Evolutionary conservation across 352 stramenopile genomes (phyloP), one percentile per base, ranked within the genome.

Genomic region (Globisporangium middletonii): DNA sequence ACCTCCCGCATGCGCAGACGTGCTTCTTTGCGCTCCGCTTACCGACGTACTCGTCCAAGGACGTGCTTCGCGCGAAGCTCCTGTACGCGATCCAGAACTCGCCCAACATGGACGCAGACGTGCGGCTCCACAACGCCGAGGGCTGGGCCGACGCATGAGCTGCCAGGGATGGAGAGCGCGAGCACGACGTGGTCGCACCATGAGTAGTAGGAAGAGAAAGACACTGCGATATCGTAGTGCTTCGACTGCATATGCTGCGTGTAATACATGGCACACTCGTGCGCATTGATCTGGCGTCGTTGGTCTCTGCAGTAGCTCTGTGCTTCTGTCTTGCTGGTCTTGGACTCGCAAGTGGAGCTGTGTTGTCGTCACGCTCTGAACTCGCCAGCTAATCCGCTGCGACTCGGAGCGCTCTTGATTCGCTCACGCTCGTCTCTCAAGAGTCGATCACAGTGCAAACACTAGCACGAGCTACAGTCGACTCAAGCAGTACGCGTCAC

Each of bases 11-110:
- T 65, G 96, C 97, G n/a, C 97, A 98, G 63, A 99, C 97, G 9
- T 99, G 97, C 68, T 99, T 99, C 79, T 99, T 99, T 69, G 95
- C 92, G 16, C 72, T 99, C 52, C 92, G 89, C 0, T 72, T 99
- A 28, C 97, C 97, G 23, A 71, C 86, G 52, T 99, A 99, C 71
- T 95, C 88, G 48, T 92, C 72, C 33, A 89, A 96, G 63, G 87
- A 96, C 46, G 72, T 92, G n/a, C 63, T 96, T 58, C 73, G 82
- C 8, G 65, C 77, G 11, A 95, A 94, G 59, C 64, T 98, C 53
- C 70, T 94, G 55, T 98, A 97, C 59, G 92, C 93, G 49, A 98
- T 98, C 63, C 86, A 97, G 73, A 98, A 98, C 76, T 98, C 89
- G 71, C 88, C 88, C n/a, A 96, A 97, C 71, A 98, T 98, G 86